phyloP scores from a whole-genome alignment of 805 yeast genomes.

The Tetrapisispora nanseiensis region DNA sequence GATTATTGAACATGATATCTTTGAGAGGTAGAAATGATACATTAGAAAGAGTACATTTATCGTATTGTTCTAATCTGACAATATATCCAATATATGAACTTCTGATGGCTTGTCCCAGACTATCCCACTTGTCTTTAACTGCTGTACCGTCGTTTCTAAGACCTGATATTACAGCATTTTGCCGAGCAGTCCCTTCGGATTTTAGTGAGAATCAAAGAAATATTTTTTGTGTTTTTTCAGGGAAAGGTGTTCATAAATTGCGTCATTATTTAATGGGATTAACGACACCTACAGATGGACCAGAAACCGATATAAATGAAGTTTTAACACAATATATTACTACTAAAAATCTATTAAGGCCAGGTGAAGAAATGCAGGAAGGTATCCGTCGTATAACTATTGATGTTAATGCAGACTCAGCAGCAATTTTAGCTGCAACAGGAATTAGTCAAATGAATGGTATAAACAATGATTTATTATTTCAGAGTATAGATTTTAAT shows the following conservation, averaged over 20 bases:
- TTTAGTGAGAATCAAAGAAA: slow-evolving; percentile 79
- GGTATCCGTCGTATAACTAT: slow-evolving; percentile 23
- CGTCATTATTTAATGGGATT: slow-evolving; percentile 53
- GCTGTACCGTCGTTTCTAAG: slow-evolving; percentile 87
- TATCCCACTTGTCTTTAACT: slow-evolving; percentile 85
- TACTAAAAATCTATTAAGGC: slow-evolving; percentile 18
- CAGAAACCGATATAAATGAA: slow-evolving; percentile 27
- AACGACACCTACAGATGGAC: slow-evolving; percentile 28
- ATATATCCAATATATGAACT: slow-evolving; percentile 67
- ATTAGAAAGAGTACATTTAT: slow-evolving; percentile 84
- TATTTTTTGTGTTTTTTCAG: slow-evolving; percentile 87
- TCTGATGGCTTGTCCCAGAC: slow-evolving; percentile 68
- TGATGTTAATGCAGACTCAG: slow-evolving; percentile 26
- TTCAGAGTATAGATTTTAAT: slow-evolving; percentile 27
- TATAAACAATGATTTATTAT: slow-evolving; percentile 21
- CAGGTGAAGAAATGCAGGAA: slow-evolving; percentile 20
- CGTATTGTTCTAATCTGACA: slow-evolving; percentile 77
- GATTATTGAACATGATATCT: slow-evolving; percentile 58
- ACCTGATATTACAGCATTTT: slow-evolving; percentile 72
- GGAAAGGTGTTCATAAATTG: slow-evolving; percentile 72
- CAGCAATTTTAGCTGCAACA: slow-evolving; percentile 29
- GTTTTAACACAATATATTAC: slow-evolving; percentile 24
- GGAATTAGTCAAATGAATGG: slow-evolving; percentile 26
- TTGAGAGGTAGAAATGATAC: slow-evolving; percentile 67
- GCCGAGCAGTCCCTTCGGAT: slow-evolving; percentile 88